phyloP scores from a whole-genome alignment of 2,329 filamentous ascomycete genomes.

The Didymella lethalis region DNA sequence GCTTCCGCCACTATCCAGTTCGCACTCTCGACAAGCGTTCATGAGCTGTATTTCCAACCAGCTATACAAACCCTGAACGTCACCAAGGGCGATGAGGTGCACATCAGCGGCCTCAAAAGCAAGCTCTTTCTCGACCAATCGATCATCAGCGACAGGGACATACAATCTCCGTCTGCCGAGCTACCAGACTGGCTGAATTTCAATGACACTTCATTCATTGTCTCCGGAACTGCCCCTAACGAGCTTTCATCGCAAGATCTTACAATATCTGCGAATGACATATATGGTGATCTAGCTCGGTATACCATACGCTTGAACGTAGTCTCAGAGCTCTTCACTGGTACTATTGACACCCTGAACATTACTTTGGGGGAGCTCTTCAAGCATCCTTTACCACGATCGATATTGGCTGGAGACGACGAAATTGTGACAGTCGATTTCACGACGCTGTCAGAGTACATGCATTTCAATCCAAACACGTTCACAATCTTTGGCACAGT shows the following conservation, averaged over 20 bases:
- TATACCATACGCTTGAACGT: conserved; percentile 61
- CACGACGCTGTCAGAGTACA: conserved; percentile 55
- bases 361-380: conserved; percentile 61
- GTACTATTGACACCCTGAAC: conserved; percentile 56
- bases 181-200: conserved; percentile 75
- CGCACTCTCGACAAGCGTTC: conserved; percentile 74
- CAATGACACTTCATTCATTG: conserved; percentile 65
- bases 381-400: conserved; percentile 56
- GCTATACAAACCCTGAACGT: conserved; percentile 47
- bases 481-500: conserved; percentile 60
- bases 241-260: conserved; percentile 68
- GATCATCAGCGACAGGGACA: conserved; percentile 57
- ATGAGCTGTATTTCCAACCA: conserved; percentile 71
- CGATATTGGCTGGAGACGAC: conserved; percentile 52
- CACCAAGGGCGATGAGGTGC: conserved; percentile 41
- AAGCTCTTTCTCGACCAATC: conserved; percentile 49
- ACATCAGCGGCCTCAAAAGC: conserved; percentile 41
- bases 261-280: conserved; percentile 66
- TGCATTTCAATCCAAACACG: conserved; percentile 58
- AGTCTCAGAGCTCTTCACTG: conserved; percentile 53
- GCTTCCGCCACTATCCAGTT: conserved; percentile 71
- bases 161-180: conserved; percentile 62
- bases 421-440: conserved; percentile 56
- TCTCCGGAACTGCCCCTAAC: conserved; percentile 71
- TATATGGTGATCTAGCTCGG: conserved; percentile 66